phyloP scores from a whole-genome alignment of 331 rosid species.

The Stylosanthes scabra region DNA sequence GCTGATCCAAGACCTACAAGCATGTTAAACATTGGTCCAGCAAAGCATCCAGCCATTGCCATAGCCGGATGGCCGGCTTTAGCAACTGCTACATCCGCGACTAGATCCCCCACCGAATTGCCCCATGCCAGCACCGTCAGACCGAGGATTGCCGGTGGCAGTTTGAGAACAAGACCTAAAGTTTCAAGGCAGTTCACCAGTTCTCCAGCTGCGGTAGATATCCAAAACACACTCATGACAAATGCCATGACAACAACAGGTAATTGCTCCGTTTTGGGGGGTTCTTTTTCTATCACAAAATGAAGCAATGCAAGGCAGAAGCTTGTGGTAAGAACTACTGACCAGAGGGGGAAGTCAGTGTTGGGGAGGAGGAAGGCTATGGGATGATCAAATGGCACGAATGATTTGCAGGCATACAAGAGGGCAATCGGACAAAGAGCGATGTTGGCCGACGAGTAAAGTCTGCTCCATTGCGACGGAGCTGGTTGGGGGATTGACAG shows the following conservation, averaged over 20 bases:
- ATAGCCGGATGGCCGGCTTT: constrained; percentile 97
- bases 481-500: constrained; percentile 84
- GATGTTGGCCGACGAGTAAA: constrained; percentile 85
- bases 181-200: constrained; percentile 89
- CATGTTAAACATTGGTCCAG: constrained; percentile 99
- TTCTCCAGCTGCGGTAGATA: constrained; percentile 88
- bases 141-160: constrained; percentile 83
- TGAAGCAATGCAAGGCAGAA: constrained; percentile 83
- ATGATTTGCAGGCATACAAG: constrained; percentile 78
- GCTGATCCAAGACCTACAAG: constrained; percentile 95
- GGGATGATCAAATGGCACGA: constrained; percentile 72
- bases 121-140: constrained; percentile 99
- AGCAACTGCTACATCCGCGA: constrained; percentile 93
- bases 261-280: constrained; percentile 86
- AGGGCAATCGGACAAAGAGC: constrained; percentile 81
- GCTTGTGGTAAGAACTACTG: constrained; percentile 70
- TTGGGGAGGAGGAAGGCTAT: constrained; percentile 82
- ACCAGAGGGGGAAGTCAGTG: constrained; percentile 85
- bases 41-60: constrained; percentile 99
- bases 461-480: constrained; percentile 86
- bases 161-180: constrained; percentile 69
- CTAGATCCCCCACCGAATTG: constrained; percentile 95
- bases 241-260: constrained; percentile 76
- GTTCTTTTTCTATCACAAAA: constrained; percentile 69
- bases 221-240: constrained; percentile 97